Evolutionary conservation across 73 alveolate genomes (phyloP), one percentile per base, ranked within the genome.

Genomic region (Paramecium sonneborni): DNA sequence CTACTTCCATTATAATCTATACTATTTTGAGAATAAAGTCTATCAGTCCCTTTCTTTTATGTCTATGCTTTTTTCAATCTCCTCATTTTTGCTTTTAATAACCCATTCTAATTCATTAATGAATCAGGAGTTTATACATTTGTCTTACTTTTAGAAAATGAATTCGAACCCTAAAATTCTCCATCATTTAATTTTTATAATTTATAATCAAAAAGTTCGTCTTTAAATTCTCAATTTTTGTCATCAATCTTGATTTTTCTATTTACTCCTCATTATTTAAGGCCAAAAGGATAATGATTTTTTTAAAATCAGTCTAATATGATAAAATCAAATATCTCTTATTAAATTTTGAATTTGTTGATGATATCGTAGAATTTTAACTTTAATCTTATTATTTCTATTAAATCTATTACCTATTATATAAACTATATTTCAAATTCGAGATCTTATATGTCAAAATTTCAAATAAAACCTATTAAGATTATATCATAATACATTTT

Each of bases 381-480:
- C 67, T 43, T 39, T 30, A n/a, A 23, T 72, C 57, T 39, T 57
- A 14, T 44, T 39, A 43, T 30, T 39, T 30, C 11, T 57, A 26
- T 67, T 58, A 37, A 30, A 23, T 6, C 12, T 79, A 43, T 5
- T 85, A 43, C 2, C 11, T n/a, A 20, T 23, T 20, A 9, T 44
- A 35, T 35, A 4, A 35, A 35, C 6, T 35, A 35, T 41, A 68
- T 35, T 88, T 85, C 43, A 93, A 24, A 32, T 55, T 85, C 94
- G 10, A 93, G 76, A 68, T 93, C 96, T 85, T 93, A 57, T 43
- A 93, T 1, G 93, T 85, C 21, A 86, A 37, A n/a, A 93, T 69
- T 44, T 93, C 96, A 37, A 28, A 70, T 32, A 44, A 62, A 18
- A 67, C 85, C 76, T 88, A 14, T 12, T 34, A 39, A 43, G 11